These are phyloP conservation scores for Volvox carteri DNA, from an alignment of 163 green algal species.

Conservation along the genomic window DNA sequence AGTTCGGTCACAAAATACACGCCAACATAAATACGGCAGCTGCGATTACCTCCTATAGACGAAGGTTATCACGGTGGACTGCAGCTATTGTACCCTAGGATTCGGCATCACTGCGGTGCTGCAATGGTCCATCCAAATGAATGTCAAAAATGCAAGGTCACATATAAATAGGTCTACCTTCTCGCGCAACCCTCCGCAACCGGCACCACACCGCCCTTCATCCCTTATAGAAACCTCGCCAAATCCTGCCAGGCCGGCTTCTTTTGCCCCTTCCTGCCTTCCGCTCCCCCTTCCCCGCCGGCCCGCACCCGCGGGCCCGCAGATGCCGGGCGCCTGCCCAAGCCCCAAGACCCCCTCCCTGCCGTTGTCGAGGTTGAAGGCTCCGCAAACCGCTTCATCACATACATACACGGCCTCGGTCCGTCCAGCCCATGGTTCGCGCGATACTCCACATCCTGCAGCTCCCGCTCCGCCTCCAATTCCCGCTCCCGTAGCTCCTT, in stretches of 20 bases:
- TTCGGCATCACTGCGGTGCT: too few species aligned
- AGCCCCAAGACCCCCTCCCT: neutral
- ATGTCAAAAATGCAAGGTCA: too few species aligned
- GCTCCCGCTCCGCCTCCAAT: conserved; percentile 30
- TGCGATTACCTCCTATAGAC: too few species aligned
- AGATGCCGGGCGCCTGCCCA: conserved; percentile 22
- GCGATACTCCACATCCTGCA: conserved; percentile 27
- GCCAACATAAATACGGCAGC: too few species aligned
- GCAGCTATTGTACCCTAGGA: too few species aligned
- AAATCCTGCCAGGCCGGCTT: conserved; percentile 46
- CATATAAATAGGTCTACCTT: too few species aligned
- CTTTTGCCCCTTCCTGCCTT: neutral
- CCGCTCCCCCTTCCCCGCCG: neutral
- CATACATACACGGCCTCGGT: conserved; percentile 43
- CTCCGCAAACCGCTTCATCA: conserved; percentile 31
- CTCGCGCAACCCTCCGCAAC: too few species aligned
- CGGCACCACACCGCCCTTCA: too few species aligned
- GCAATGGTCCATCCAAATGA: too few species aligned
- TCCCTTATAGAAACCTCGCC: conserved; percentile 20
- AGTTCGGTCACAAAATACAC: too few species aligned
- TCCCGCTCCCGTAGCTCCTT: conserved; percentile 9
- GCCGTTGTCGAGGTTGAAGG: neutral
- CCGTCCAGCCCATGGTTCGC: conserved; percentile 42
- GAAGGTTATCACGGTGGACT: too few species aligned
- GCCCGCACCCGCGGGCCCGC: neutral